Conservation (phyloP, 192 early-diverging fungal genomes). For the Endogone sp. region DNA sequence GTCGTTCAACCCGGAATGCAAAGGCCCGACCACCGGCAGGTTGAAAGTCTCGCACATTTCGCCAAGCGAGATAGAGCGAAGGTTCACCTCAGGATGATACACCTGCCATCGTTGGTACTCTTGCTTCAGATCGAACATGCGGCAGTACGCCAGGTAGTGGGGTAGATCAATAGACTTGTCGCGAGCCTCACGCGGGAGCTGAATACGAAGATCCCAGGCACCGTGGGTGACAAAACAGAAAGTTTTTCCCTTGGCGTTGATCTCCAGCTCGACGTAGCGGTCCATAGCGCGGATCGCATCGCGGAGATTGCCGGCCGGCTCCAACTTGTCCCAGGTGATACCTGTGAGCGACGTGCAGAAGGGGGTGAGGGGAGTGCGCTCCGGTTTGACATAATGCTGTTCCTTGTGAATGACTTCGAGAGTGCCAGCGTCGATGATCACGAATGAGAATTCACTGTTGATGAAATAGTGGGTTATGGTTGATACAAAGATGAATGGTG, state of each 20-base stretch:
- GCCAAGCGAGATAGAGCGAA: conserved; percentile 47
- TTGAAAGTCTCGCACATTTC: conserved; percentile 57
- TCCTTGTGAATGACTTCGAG: conserved; percentile 42
- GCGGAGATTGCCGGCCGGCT: conserved; percentile 44
- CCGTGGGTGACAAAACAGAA: conserved; percentile 75
- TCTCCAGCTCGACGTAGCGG: conserved; percentile 45
- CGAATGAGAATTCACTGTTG: conserved; percentile 47
- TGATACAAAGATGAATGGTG: too few relatives aligned
- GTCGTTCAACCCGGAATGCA: conserved; percentile 58
- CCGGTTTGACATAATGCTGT: conserved; percentile 43
- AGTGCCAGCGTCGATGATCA: conserved; percentile 39
- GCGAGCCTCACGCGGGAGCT: conserved; percentile 59
- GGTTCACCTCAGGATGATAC: conserved; percentile 51
- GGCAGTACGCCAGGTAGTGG: conserved; percentile 45
- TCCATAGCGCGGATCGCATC: conserved; percentile 52
- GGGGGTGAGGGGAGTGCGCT: conserved; percentile 44
- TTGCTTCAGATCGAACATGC: conserved; percentile 67
- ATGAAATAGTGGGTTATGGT: not conserved
- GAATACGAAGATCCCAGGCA: conserved; percentile 67
- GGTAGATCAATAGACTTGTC: conserved; percentile 61
- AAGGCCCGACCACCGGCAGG: conserved; percentile 35
- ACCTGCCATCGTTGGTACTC: conserved; percentile 62
- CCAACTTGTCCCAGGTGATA: conserved; percentile 50
- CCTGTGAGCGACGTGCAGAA: conserved; percentile 59
- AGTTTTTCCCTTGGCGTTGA: conserved; percentile 38